A percentile compares a stretch with the other conserved stretches of the same genome.
phyloP scores from a whole-genome alignment of 1,284 basidiomycete genomes.

The Sutorius eximius region DNA sequence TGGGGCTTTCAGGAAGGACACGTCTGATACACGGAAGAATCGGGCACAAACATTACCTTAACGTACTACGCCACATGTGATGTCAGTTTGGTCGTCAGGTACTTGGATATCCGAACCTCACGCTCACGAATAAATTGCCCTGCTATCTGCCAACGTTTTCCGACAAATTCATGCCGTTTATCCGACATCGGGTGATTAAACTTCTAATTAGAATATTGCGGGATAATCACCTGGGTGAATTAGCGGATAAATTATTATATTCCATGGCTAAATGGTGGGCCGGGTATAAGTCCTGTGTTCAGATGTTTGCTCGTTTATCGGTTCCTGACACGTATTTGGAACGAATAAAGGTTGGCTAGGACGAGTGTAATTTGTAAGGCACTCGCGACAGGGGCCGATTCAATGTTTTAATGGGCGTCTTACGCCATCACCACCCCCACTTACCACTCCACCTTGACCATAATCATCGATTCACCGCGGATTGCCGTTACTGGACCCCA shows the following conservation, averaged over 20 bases:
- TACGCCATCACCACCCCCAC: no score
- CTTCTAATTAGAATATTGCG: no score
- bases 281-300: no score
- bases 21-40: background rate
- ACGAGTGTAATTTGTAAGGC: background rate
- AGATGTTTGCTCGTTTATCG: background rate
- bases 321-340: background rate
- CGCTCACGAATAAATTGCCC: background rate
- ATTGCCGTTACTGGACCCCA: no score
- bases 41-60: background rate
- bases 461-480: no score
- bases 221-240: background rate
- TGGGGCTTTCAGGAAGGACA: background rate
- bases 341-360: background rate
- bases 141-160: background rate
- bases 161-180: background rate
- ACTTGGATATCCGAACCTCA: background rate
- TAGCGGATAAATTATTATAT: background rate
- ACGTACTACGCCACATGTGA: background rate
- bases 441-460: no score
- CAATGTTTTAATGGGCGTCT: background rate
- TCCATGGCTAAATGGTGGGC: no score
- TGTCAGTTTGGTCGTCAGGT: background rate
- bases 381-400: background rate
- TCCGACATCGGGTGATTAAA: no score